A percentile compares a stretch with the other conserved stretches of the same genome.
Conservation (phyloP, 2,329 filamentous ascomycete species). For the Penicillium freii region DNA sequence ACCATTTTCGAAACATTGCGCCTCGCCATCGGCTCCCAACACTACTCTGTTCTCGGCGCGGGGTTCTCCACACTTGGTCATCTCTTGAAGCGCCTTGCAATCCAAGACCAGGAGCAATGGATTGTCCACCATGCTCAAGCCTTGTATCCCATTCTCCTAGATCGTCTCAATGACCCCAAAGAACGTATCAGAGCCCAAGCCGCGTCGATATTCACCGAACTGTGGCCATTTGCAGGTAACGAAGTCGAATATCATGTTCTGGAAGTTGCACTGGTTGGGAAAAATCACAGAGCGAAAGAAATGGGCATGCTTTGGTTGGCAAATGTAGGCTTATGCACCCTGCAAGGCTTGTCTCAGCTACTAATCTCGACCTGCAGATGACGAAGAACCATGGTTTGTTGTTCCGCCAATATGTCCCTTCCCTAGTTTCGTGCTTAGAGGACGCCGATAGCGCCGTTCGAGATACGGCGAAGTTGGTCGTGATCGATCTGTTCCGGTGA, state of each 20-base stretch:
- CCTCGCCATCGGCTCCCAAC: conserved; percentile 70
- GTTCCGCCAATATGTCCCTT: conserved; percentile 79
- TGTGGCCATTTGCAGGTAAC: conserved; percentile 66
- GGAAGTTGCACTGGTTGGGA: conserved; percentile 73
- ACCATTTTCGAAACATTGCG: conserved; percentile 80
- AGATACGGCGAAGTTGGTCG: conserved; percentile 75
- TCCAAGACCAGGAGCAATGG: conserved; percentile 76
- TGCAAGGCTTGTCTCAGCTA: neutral
- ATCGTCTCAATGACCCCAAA: conserved; percentile 83
- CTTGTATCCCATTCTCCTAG: conserved; percentile 72
- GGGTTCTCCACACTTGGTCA: conserved; percentile 87
- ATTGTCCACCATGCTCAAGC: conserved; percentile 66
- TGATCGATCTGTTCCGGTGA: conserved; percentile 85
- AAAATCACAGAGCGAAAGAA: conserved; percentile 82
- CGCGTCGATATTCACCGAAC: conserved; percentile 70
- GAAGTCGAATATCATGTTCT: conserved; percentile 81
- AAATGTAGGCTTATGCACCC: conserved; percentile 53
- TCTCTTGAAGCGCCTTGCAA: conserved; percentile 77
- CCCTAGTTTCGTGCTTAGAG: conserved; percentile 81
- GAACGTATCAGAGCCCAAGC: conserved; percentile 78
- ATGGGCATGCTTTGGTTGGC: conserved; percentile 80
- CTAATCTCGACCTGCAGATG: conserved; percentile 56
- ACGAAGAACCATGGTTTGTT: conserved; percentile 74
- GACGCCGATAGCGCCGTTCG: conserved; percentile 86
- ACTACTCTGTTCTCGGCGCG: conserved; percentile 73